Conservation (phyloP, 2,329 filamentous ascomycete species). For the Exophiala phaeomuriformis region DNA sequence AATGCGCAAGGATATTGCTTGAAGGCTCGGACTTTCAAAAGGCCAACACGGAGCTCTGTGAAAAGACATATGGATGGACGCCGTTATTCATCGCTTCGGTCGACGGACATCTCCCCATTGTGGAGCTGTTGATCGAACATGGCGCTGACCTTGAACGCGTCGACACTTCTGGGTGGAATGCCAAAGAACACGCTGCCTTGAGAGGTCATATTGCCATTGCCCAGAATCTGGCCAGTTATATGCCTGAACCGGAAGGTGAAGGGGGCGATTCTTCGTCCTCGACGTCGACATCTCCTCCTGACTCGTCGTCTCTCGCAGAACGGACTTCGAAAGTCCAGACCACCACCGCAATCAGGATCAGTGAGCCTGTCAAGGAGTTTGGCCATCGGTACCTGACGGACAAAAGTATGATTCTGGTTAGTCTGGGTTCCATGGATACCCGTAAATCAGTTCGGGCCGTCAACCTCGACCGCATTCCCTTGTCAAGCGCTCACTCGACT, state of each 20-base stretch:
- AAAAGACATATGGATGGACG: conserved; percentile 87
- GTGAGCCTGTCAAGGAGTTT: conserved; percentile 86
- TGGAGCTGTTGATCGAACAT: conserved; percentile 67
- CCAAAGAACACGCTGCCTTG: conserved; percentile 84
- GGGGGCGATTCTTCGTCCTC: conserved; percentile 28
- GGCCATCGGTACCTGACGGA: conserved; percentile 90
- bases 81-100: conserved; percentile 90
- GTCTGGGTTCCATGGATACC: conserved; percentile 89
- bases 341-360: conserved; percentile 40
- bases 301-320: conserved; percentile 37
- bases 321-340: conserved; percentile 35
- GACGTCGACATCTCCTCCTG: conserved; percentile 30
- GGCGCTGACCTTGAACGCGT: conserved; percentile 66
- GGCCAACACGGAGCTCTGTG: conserved; percentile 66
- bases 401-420: conserved; percentile 84
- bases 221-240: conserved; percentile 55
- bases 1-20: conserved; percentile 71
- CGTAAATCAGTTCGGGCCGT: conserved; percentile 74
- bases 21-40: conserved; percentile 63
- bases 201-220: conserved; percentile 82
- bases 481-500: conserved; percentile 81
- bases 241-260: conserved; percentile 33
- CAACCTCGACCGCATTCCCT: conserved; percentile 76
- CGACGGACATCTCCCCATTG: conserved; percentile 70
- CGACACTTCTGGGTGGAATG: conserved; percentile 89